phyloP scores from a whole-genome alignment of 2,329 filamentous ascomycete species.

The Colletotrichum cereale region DNA sequence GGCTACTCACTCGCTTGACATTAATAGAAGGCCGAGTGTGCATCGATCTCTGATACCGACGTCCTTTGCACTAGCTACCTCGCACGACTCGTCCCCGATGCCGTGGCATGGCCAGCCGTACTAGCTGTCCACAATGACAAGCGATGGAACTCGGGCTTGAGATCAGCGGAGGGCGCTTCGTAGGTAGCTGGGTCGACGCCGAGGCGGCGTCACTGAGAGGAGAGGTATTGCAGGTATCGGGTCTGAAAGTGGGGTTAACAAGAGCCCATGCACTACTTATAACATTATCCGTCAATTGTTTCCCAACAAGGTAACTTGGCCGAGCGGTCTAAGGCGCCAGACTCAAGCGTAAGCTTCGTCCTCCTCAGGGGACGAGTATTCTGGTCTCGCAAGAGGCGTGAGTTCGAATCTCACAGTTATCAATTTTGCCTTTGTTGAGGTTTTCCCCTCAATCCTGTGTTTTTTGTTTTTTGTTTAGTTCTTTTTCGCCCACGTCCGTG shows the following conservation, averaged over 20 bases:
- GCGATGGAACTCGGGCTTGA: neutral
- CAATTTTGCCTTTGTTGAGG: neutral
- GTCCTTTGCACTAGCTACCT: slow-evolving; percentile 11
- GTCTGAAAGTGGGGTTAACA: neutral
- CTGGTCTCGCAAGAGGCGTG: slow-evolving; percentile 28
- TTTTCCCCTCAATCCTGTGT: too few species aligned
- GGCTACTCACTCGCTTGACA: neutral
- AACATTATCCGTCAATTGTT: accelerated
- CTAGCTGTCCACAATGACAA: neutral
- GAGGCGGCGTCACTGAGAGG: neutral
- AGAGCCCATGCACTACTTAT: accelerated
- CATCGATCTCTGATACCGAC: slow-evolving; percentile 1
- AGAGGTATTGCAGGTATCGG: neutral
- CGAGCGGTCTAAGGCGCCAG: slow-evolving; percentile 28
- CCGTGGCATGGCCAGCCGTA: neutral
- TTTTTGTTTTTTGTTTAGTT: neutral
- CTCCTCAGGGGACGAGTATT: slow-evolving; percentile 3
- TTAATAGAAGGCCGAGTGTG: neutral
- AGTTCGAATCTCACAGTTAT: slow-evolving; percentile 29
- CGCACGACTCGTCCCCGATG: neutral
- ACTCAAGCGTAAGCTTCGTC: slow-evolving; percentile 23
- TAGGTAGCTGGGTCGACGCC: neutral
- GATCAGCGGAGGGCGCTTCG: neutral
- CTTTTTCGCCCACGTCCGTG: neutral
- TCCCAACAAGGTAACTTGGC: slow-evolving; percentile 14